Conservation (phyloP, 139 green algal species). For the Spirogloea muscicola region DNA sequence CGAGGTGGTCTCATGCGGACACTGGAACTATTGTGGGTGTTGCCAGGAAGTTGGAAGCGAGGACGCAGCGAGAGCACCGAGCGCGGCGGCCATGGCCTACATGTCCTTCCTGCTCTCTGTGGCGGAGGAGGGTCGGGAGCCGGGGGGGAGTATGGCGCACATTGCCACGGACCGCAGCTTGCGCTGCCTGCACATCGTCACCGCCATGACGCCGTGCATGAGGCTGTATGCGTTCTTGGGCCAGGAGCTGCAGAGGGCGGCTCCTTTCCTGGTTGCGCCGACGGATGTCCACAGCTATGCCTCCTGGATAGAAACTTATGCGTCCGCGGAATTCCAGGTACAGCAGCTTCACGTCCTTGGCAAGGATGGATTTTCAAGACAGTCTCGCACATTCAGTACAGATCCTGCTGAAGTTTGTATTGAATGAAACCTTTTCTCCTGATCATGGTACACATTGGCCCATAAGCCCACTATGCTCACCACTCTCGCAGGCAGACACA, state of each 20-base stretch:
- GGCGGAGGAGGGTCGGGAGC: not conserved
- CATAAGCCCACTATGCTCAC: too few relatives aligned
- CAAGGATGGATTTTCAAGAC: too few relatives aligned
- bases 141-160: not conserved
- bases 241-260: not conserved
- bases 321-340: conserved; percentile 18
- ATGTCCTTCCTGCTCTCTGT: conserved; percentile 7
- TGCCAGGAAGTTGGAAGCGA: not conserved
- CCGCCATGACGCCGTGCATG: conserved; percentile 27
- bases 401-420: too few relatives aligned
- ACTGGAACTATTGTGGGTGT: not conserved
- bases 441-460: too few relatives aligned
- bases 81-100: conserved; percentile 5
- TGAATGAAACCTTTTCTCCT: too few relatives aligned
- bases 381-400: too few relatives aligned
- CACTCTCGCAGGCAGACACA: conserved; percentile 15
- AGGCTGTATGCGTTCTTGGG: conserved; percentile 25
- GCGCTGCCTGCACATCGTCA: not conserved
- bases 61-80: not conserved
- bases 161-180: not conserved
- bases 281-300: conserved; percentile 1
- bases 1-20: not conserved
- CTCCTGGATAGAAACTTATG: conserved; percentile 26
- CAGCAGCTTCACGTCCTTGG: too few relatives aligned
- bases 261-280: not conserved